Conservation (phyloP, 805 yeast genomes). For the Yamadazyma endophytica region DNA sequence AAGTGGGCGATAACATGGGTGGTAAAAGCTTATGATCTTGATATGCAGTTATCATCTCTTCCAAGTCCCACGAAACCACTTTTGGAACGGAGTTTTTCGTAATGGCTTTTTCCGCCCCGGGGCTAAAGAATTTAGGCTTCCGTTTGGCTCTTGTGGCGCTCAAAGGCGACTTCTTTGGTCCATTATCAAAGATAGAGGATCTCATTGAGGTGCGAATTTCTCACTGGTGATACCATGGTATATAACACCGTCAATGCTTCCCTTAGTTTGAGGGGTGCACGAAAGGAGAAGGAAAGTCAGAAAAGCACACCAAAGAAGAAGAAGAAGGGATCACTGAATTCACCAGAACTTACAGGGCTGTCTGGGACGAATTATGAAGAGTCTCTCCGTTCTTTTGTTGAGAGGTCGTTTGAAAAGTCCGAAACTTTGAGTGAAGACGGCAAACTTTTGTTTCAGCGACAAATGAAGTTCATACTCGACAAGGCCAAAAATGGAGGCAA, state of each 20-base stretch:
- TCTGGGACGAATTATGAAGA: no score
- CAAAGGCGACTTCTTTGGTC: no score
- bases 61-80: constrained; percentile 30
- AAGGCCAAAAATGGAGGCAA: constrained; percentile 41
- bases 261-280: no score
- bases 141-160: constrained; percentile 2
- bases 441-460: constrained; percentile 41
- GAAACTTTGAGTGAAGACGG: constrained; percentile 26
- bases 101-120: neutral
- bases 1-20: constrained; percentile 35
- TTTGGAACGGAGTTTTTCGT: no score
- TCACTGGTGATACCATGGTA: no score
- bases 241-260: no score
- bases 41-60: constrained; percentile 33
- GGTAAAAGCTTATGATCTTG: constrained; percentile 31
- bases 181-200: constrained; percentile 26
- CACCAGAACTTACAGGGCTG: no score
- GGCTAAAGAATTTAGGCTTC: neutral
- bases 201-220: constrained; percentile 18
- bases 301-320: no score
- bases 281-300: no score
- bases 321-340: no score
- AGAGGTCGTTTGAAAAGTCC: constrained; percentile 40
- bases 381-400: no score
- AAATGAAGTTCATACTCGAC: constrained; percentile 47